phyloP scores from a whole-genome alignment of 176 grass and related monocot species.

The Aegilops tauschii region DNA sequence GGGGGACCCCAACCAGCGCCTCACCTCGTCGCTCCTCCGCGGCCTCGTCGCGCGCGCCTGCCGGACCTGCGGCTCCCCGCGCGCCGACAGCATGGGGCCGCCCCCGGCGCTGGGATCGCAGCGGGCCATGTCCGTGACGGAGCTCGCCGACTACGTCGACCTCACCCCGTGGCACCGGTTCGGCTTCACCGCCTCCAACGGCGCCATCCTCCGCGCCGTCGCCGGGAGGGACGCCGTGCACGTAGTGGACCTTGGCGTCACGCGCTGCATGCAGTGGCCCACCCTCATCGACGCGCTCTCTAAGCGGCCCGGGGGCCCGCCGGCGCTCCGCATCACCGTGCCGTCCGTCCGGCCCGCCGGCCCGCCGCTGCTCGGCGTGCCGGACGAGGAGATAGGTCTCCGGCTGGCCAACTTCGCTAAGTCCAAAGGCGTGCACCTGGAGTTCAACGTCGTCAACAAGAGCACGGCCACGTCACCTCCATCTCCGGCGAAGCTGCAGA shows the following conservation, averaged over 20 bases:
- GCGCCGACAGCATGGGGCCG: neutral
- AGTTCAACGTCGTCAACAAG: slow-evolving; percentile 60
- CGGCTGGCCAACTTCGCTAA: slow-evolving; percentile 71
- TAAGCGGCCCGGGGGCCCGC: slow-evolving; percentile 54
- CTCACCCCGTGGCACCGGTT: slow-evolving; percentile 90
- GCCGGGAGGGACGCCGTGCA: slow-evolving; percentile 53
- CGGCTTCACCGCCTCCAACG: slow-evolving; percentile 80
- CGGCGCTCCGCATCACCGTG: slow-evolving; percentile 66
- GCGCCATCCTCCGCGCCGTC: slow-evolving; percentile 66
- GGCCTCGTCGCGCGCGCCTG: slow-evolving; percentile 75
- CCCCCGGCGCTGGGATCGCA: neutral
- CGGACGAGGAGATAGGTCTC: slow-evolving; percentile 64
- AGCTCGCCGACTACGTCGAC: slow-evolving; percentile 84
- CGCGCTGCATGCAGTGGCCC: slow-evolving; percentile 97
- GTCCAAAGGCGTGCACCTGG: slow-evolving; percentile 66
- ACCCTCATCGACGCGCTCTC: slow-evolving; percentile 84
- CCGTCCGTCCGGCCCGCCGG: slow-evolving; percentile 31
- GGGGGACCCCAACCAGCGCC: slow-evolving; percentile 77
- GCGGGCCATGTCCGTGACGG: slow-evolving; percentile 67
- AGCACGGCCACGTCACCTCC: slow-evolving; percentile 8
- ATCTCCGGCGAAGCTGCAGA: slow-evolving; percentile 27
- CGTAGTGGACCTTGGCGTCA: slow-evolving; percentile 78
- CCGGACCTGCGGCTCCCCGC: slow-evolving; percentile 41
- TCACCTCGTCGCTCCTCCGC: slow-evolving; percentile 82
- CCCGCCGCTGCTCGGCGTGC: slow-evolving; percentile 49